These are phyloP conservation scores for Didymella exigua DNA, from an alignment of 2,329 filamentous ascomycete species.

Conservation along the genomic window DNA sequence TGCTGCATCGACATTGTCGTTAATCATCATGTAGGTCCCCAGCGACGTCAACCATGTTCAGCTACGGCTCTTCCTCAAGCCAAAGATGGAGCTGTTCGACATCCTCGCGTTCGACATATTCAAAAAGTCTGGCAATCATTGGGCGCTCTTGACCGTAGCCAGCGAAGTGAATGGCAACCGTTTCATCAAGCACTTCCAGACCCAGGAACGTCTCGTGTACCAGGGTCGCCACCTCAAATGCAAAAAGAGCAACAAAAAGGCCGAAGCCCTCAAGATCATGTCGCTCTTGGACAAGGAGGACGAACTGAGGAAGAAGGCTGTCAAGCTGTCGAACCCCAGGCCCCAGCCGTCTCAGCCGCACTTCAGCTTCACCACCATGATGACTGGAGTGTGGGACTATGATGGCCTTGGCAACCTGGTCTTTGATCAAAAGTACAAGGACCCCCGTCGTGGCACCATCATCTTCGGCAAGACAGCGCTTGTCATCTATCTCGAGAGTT, in stretches of 20 bases:
- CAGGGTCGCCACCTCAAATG: conserved; percentile 18
- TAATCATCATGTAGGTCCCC: conserved; percentile 41
- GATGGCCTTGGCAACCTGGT: conserved; percentile 32
- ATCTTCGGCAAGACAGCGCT: conserved; percentile 44
- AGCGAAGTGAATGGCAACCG: conserved; percentile 45
- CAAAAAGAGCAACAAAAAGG: conserved; percentile 24
- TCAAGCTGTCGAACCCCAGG: conserved; percentile 3
- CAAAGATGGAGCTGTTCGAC: conserved; percentile 45
- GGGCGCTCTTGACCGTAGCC: conserved; percentile 56
- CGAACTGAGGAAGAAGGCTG: conserved; percentile 20
- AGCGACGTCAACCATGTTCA: conserved; percentile 50
- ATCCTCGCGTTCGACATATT: conserved; percentile 53
- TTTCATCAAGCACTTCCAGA: conserved; percentile 51
- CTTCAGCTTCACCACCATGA: conserved; percentile 36
- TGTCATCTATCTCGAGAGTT: conserved; percentile 27
- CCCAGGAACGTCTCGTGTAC: conserved; percentile 21
- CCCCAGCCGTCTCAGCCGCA: conserved; percentile 23
- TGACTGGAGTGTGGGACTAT: conserved; percentile 53
- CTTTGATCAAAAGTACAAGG: conserved; percentile 51
- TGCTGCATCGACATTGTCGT: too few relatives aligned
- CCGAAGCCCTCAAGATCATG: conserved; percentile 32
- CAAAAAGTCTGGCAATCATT: conserved; percentile 44
- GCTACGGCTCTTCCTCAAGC: conserved; percentile 49
- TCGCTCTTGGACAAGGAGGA: conserved; percentile 33
- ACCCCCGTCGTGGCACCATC: conserved; percentile 50